Base-by-base conservation (phyloP, 2,329 filamentous ascomycete genomes). In the Domatiomyces globalis region DNA sequence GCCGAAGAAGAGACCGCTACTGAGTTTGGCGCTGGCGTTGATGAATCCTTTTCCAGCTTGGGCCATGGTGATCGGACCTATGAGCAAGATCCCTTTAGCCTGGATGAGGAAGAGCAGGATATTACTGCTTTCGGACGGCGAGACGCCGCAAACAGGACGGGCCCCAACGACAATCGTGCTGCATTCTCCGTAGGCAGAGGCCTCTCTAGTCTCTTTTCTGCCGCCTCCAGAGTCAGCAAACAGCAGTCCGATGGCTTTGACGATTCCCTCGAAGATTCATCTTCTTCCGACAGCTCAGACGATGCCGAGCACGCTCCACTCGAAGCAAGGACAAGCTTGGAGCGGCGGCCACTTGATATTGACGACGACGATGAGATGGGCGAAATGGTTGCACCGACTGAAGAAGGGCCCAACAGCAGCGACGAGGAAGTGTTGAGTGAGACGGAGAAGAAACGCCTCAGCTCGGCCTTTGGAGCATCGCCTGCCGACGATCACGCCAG, bases 331-430 rank as follows among this genome's bases (percentile, higher is more conserved):
- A 62, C 66, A 44, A 67, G 69, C 53, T 66, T 68, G 44, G 65
- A 73, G 29, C 69, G 73, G 15, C 71, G 77, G 45, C 77, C 77
- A 17, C 68, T 83, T 60, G 77, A 76, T 55, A 78, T 81, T 33
- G 78, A 76, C 45, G 75, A 80, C 12, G 73, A 70, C 45, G 70
- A 71, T 49, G 68, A 72, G 43, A 71, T 72, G 69, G 69, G 69
- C 65, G 76, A 65, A 51, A 71, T 72, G 67, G 68, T 72, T 15
- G 67, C 63, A 36, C 73, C 57, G 2, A 56, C 55, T 0, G 58
- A 58, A 27, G 55, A 60, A 22, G 55, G 64, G 50, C 44, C 55
- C 39, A 61, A 59, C 43, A 61, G 59, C 49, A 60, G 58, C 25
- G 59, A 61, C 33, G 59, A 61, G 50, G 59, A 61, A 46, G 54